Percentiles rank a stretch among this genome's conserved stretches.
These are phyloP conservation scores for Epipyxis sp. DNA, from an alignment of 108 stramenopile genomes.

Conservation along the genomic window DNA sequence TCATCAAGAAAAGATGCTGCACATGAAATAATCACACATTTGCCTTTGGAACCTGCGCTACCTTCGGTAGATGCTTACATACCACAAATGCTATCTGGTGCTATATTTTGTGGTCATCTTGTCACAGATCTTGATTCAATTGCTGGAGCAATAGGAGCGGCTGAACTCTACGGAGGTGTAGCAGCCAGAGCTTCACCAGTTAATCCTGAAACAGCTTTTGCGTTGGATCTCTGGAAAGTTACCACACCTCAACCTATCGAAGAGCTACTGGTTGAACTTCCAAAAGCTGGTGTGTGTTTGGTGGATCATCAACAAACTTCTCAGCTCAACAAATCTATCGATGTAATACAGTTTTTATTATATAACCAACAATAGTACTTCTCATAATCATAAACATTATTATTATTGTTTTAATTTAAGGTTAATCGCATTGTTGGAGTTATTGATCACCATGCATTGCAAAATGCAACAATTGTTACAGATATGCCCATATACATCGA, in stretches of 20 bases:
- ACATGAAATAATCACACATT: not conserved
- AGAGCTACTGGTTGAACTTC: conserved; percentile 33
- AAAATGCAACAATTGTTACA: conserved; percentile 66
- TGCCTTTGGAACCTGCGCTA: not conserved
- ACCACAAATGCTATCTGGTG: conserved; percentile 21
- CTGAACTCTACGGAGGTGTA: conserved; percentile 63
- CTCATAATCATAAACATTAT: too few relatives aligned
- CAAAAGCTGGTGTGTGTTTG: conserved; percentile 52
- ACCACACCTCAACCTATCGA: conserved; percentile 5
- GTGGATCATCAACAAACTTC: conserved; percentile 71
- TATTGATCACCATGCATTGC: conserved; percentile 77
- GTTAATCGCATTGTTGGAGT: conserved; percentile 58
- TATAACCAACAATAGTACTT: too few relatives aligned
- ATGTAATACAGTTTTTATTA: too few relatives aligned
- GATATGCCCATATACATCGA: conserved; percentile 71
- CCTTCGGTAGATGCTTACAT: conserved; percentile 2
- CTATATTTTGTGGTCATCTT: conserved; percentile 65
- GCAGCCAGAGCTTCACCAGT: conserved; percentile 59
- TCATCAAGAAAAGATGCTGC: not conserved
- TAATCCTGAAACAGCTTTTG: conserved; percentile 60
- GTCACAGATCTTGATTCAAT: conserved; percentile 73
- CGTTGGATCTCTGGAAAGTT: conserved; percentile 33
- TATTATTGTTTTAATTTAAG: not conserved
- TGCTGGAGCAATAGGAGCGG: conserved; percentile 67
- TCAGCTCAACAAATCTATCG: conserved; percentile 69